These are phyloP conservation scores for Podospora pseudopauciseta DNA, from an alignment of 495 filamentous ascomycete genomes.

Conservation along the genomic window DNA sequence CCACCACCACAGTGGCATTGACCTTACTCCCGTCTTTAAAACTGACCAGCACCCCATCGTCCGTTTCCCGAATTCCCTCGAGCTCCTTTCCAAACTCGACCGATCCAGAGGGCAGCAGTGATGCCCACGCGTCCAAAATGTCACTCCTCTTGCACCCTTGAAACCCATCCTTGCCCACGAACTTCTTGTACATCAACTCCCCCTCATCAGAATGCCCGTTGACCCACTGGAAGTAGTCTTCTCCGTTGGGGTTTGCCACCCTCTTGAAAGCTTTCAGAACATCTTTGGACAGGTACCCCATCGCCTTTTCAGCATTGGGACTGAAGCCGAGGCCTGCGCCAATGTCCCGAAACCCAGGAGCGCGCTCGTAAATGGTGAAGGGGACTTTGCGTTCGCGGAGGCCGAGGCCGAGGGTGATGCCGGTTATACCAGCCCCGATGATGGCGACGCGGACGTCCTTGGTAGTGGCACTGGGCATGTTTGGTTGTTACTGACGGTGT, in stretches of 20 bases:
- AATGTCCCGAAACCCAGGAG: conserved; percentile 50
- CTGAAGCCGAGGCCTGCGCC: conserved; percentile 59
- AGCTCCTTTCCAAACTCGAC: conserved; percentile 39
- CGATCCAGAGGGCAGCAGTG: conserved; percentile 21
- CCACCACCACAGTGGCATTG: conserved; percentile 40
- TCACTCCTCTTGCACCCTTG: conserved; percentile 41
- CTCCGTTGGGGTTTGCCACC: conserved; percentile 36
- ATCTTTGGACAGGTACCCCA: conserved; percentile 47
- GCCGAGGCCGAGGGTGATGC: conserved; percentile 53
- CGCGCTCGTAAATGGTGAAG: conserved; percentile 56
- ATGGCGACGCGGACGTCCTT: conserved; percentile 47
- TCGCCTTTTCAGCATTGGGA: conserved; percentile 55
- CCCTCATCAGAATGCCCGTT: conserved; percentile 32
- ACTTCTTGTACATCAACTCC: conserved; percentile 32
- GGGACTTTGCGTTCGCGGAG: conserved; percentile 49
- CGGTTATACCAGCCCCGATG: conserved; percentile 59
- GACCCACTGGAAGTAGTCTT: conserved; percentile 45
- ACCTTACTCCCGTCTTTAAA: conserved; percentile 38
- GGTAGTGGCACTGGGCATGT: conserved; percentile 14
- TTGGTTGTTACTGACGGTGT: not conserved
- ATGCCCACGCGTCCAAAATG: conserved; percentile 42
- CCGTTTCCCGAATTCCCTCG: conserved; percentile 12
- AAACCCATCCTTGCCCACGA: conserved; percentile 41
- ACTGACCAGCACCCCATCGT: conserved; percentile 22
- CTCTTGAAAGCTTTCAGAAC: conserved; percentile 34